Conservation (phyloP, 2,329 filamentous ascomycete species). For the Neofusicoccum cordaticola region DNA sequence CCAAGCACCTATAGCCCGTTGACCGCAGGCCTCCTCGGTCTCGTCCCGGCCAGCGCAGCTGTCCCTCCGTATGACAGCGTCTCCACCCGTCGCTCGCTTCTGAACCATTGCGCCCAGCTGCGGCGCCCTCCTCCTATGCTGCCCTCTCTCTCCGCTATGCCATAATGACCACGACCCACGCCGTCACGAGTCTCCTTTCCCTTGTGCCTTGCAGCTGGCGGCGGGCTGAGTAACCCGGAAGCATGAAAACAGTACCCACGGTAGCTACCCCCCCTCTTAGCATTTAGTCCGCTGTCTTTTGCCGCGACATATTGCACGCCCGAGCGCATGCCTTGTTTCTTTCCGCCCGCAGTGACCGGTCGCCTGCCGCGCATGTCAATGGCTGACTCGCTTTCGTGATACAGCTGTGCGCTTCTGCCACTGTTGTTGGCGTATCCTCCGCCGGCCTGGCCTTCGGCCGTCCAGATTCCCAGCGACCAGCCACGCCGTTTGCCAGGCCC, state of each 20-base stretch:
- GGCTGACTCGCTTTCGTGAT: conserved; percentile 36
- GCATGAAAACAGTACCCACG: conserved; percentile 48
- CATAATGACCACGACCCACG: conserved; percentile 39
- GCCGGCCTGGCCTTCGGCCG: conserved; percentile 58
- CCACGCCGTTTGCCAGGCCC: conserved; percentile 2
- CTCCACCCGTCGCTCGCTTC: conserved; percentile 20
- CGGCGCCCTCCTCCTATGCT: conserved; percentile 16
- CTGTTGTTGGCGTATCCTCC: conserved; percentile 57
- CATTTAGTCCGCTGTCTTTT: not conserved
- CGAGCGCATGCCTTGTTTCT: not conserved
- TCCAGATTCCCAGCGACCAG: conserved; percentile 36
- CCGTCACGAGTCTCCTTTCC: conserved; percentile 35
- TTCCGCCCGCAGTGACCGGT: not conserved
- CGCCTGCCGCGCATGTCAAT: conserved; percentile 25
- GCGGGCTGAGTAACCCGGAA: conserved; percentile 36
- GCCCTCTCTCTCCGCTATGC: conserved; percentile 27
- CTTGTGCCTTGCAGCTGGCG: conserved; percentile 34
- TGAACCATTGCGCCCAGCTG: conserved; percentile 20
- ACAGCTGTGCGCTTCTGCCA: conserved; percentile 63
- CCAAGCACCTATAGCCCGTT: conserved; percentile 11
- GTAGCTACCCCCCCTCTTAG: conserved; percentile 25
- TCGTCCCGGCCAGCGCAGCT: conserved; percentile 23
- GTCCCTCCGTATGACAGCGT: conserved; percentile 21
- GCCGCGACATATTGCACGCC: not conserved
- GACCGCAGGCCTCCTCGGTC: conserved; percentile 24